Base-by-base conservation (phyloP, 768 basidiomycete genomes). In the Psilocybe tampanensis region DNA sequence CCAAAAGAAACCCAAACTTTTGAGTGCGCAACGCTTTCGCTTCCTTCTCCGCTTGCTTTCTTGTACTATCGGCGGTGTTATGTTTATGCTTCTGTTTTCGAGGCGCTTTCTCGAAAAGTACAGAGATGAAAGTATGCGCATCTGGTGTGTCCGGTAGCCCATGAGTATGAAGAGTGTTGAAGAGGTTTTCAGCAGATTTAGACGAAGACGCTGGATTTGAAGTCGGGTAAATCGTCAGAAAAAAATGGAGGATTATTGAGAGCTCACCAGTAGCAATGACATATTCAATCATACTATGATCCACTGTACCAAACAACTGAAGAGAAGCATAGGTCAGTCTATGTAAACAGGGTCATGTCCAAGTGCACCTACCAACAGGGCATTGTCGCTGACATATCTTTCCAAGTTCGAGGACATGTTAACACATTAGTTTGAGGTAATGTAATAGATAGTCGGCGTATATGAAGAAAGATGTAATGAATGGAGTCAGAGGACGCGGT, bases 61-160 rank as follows among this genome's bases (percentile, higher is more conserved):
- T 79, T 9, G 83, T 68, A 50, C 74, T 73, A 19, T 76, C 74
- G 11, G 71, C 64, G 1, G 74, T 57, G 4, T 79, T 72, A 42
- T 77, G 79, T 70, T 89, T 92, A 67, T 83, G 80, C 66, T 92
- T 94, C 53, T 80, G 74, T 66, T 91, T 93, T 29, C 90, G 83
- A 19, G 95, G 95, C 6, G 80, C 90, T 44, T 86, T 88, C 19
- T 76, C 72, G 73, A 85, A 93, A 39, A 98, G 86, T 62, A 94
- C 85, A 52, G 75, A 76, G 21, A 90, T 84, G 71, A 98, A 98
- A 21, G 80, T 70, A 72, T 94, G 90, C 0, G 93, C 86, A 55
- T 88, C 89, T 12, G 91, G 72, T 3, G 89, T 88, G 67, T 90
- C 82, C 39, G 94, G 90, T 47, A 98, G 78, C 61, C 95, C 96